Percentiles rank a stretch among this genome's conserved stretches.
These are phyloP conservation scores for Hamamelis virginiana DNA, from an alignment of 164 flowering plant species.

Conservation along the genomic window DNA sequence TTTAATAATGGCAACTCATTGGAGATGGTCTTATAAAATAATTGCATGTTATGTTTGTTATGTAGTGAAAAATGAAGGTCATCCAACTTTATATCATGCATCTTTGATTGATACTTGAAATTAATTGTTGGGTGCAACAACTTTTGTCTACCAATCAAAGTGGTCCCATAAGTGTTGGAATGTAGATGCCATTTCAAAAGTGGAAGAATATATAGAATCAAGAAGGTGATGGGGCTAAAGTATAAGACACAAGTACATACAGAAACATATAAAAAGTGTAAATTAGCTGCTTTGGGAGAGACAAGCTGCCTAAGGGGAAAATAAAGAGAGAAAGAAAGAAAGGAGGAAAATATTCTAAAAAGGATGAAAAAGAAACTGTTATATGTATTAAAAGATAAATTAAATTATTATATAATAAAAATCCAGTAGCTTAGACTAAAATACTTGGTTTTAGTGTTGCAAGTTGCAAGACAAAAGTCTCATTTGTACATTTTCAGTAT, in stretches of 20 bases:
- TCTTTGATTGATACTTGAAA: not conserved
- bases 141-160: not conserved
- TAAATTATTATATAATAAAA: not conserved
- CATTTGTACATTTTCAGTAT: constrained; percentile 21
- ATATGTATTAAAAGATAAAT: not conserved
- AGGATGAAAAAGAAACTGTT: not conserved
- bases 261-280: constrained; percentile 1
- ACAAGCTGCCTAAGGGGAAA: no score
- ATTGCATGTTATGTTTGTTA: no score
- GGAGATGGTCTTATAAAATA: no score
- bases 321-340: not conserved
- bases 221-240: constrained; percentile 11
- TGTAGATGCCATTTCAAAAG: no score
- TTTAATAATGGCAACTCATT: no score
- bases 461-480: constrained; percentile 8
- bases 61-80: no score
- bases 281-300: constrained; percentile 18
- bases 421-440: not conserved
- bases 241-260: not conserved
- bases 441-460: not conserved
- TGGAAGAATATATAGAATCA: constrained; percentile 6
- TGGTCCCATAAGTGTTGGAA: no score
- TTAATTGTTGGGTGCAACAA: no score
- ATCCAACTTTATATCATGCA: no score
- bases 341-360: not conserved